These are phyloP conservation scores for Aristolochia contorta DNA, from an alignment of 164 flowering plant species.

Conservation along the genomic window DNA sequence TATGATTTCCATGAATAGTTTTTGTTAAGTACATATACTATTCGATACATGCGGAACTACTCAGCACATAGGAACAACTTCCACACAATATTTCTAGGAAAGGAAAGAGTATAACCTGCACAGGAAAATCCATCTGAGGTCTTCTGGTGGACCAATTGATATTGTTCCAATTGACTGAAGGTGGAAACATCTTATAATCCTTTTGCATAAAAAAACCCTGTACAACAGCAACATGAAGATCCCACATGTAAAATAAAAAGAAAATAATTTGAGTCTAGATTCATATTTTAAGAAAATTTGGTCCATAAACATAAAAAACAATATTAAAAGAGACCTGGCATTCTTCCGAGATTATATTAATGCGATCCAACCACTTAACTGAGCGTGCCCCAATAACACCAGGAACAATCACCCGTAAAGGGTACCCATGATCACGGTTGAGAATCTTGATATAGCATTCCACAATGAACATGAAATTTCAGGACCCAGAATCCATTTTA, in stretches of 20 bases:
- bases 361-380: conserved; percentile 89
- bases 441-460: conserved; percentile 36
- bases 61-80: too few species aligned
- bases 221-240: conserved; percentile 7
- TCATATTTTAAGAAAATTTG: too few species aligned
- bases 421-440: conserved; percentile 97
- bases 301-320: neutral
- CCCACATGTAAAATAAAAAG: neutral
- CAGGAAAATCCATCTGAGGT: conserved; percentile 96
- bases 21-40: too few species aligned
- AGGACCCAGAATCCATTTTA: conserved; percentile 2
- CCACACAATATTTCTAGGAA: too few species aligned
- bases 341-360: conserved; percentile 68
- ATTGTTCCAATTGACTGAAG: conserved; percentile 91
- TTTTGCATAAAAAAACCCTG: conserved; percentile 99
- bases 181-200: conserved; percentile 99
- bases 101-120: conserved; percentile 47
- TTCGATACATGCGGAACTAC: too few species aligned
- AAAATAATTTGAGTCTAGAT: neutral
- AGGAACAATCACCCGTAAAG: conserved; percentile 79
- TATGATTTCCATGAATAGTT: too few species aligned
- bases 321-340: conserved; percentile 54
- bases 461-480: conserved; percentile 1
- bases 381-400: conserved; percentile 98
- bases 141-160: conserved; percentile 80